Conservation (phyloP, 2,329 filamentous ascomycete species). For the Aspergillus proliferans region DNA sequence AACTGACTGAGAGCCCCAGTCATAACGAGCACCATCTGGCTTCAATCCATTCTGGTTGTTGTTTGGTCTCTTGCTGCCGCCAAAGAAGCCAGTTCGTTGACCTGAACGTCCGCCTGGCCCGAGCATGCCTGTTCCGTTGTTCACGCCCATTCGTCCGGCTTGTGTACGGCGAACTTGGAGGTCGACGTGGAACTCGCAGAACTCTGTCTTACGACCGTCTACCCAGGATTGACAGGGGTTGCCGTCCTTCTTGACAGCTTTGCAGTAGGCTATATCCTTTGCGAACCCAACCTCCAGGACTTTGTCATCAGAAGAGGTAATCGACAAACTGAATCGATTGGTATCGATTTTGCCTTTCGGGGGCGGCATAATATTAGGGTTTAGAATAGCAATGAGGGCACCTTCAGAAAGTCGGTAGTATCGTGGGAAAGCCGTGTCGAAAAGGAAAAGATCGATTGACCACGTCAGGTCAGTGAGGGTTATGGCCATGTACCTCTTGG, state of each 20-base stretch:
- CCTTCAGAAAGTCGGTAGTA: constrained; percentile 93
- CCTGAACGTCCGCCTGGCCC: constrained; percentile 31
- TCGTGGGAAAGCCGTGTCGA: constrained; percentile 79
- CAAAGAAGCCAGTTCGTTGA: constrained; percentile 39
- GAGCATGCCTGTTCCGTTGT: constrained; percentile 56
- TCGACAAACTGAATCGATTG: constrained; percentile 75
- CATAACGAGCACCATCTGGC: constrained; percentile 33
- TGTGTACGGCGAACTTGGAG: constrained; percentile 67
- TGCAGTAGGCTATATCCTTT: constrained; percentile 83
- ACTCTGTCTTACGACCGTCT: constrained; percentile 78
- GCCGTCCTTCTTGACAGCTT: constrained; percentile 77
- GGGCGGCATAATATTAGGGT: constrained; percentile 85
- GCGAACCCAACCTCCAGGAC: constrained; percentile 82
- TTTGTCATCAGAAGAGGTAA: constrained; percentile 80
- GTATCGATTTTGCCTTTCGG: constrained; percentile 68
- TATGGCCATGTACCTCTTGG: constrained; percentile 86
- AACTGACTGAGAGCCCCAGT: constrained; percentile 36
- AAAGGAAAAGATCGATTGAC: constrained; percentile 87
- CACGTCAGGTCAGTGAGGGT: constrained; percentile 81
- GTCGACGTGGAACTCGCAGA: constrained; percentile 90
- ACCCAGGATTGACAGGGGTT: constrained; percentile 76
- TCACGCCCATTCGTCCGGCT: constrained; percentile 69
- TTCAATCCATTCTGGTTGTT: constrained; percentile 23
- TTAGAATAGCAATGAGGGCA: constrained; percentile 87
- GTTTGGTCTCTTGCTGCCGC: constrained; percentile 15